These are phyloP conservation scores for Alternaria rosae DNA, from an alignment of 2,329 filamentous ascomycete genomes.

Conservation along the genomic window DNA sequence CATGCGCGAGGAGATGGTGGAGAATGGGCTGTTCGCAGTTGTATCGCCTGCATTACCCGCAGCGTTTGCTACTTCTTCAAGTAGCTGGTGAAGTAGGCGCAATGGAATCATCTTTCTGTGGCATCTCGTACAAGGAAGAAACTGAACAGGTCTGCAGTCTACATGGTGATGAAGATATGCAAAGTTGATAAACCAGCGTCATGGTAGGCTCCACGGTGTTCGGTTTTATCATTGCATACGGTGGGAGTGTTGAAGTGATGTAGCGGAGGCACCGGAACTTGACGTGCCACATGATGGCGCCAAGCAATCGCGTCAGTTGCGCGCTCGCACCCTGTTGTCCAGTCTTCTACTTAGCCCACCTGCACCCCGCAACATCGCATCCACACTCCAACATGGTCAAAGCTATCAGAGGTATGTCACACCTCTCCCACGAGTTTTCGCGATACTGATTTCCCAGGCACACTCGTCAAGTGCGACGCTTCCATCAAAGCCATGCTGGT, in stretches of 20 bases:
- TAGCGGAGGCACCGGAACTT: constrained; percentile 11
- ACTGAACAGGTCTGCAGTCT: neutral
- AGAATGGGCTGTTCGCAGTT: neutral
- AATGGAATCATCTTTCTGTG: neutral
- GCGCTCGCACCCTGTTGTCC: constrained; percentile 38
- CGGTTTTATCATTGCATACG: neutral
- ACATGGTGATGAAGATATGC: neutral
- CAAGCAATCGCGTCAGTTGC: constrained; percentile 24
- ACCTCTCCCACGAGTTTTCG: neutral
- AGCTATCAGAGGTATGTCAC: constrained; percentile 60
- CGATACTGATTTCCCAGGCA: constrained; percentile 56
- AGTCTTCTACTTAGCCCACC: constrained; percentile 9
- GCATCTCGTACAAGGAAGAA: neutral
- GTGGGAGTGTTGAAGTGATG: neutral
- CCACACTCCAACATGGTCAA: constrained; percentile 59
- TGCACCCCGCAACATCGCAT: constrained; percentile 8
- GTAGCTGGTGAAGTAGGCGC: neutral
- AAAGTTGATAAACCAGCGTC: too few relatives aligned
- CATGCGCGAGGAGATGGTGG: neutral
- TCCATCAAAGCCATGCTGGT: constrained; percentile 86
- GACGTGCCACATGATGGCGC: constrained; percentile 7
- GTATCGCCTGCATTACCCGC: neutral
- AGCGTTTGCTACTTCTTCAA: neutral
- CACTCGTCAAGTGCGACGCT: constrained; percentile 82
- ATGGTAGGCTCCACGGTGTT: too few relatives aligned